These are phyloP conservation scores for Geotrichum carabidarum DNA, from an alignment of 1,139 yeast species.

Conservation along the genomic window DNA sequence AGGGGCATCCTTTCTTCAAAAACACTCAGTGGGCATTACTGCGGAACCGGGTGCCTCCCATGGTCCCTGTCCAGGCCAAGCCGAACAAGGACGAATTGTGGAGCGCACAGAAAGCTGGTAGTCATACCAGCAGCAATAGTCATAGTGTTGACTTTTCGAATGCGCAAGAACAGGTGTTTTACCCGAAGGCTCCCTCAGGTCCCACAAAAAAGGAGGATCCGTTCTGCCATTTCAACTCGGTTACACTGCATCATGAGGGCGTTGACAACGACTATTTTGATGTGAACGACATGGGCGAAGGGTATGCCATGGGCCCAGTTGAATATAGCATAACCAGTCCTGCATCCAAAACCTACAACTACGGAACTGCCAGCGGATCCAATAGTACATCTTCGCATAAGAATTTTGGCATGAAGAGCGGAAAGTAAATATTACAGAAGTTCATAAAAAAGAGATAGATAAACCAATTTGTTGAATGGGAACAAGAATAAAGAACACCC, in stretches of 20 bases:
- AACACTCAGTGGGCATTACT: constrained; percentile 91
- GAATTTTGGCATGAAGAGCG: constrained; percentile 19
- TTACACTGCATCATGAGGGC: constrained; percentile 72
- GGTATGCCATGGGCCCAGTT: constrained; percentile 10
- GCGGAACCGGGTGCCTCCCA: constrained; percentile 89
- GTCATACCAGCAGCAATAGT: constrained; percentile 24
- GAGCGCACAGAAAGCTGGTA: not conserved
- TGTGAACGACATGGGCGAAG: not conserved
- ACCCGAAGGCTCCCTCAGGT: constrained; percentile 21
- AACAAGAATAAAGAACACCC: not conserved
- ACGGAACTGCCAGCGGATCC: constrained; percentile 1
- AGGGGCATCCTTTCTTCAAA: constrained; percentile 84
- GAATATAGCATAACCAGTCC: constrained; percentile 14
- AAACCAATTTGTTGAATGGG: not conserved
- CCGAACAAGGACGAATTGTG: constrained; percentile 24
- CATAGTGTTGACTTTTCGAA: constrained; percentile 19
- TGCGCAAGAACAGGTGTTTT: constrained; percentile 4
- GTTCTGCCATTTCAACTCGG: constrained; percentile 80
- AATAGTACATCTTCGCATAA: constrained; percentile 13
- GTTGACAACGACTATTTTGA: constrained; percentile 21
- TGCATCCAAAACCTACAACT: constrained; percentile 1
- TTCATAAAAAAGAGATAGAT: not conserved
- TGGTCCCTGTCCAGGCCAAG: constrained; percentile 80
- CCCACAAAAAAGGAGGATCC: constrained; percentile 55
- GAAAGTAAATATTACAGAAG: constrained; percentile 6